Conservation (phyloP, 2,329 filamentous ascomycete species). For the Onygena corvina region DNA sequence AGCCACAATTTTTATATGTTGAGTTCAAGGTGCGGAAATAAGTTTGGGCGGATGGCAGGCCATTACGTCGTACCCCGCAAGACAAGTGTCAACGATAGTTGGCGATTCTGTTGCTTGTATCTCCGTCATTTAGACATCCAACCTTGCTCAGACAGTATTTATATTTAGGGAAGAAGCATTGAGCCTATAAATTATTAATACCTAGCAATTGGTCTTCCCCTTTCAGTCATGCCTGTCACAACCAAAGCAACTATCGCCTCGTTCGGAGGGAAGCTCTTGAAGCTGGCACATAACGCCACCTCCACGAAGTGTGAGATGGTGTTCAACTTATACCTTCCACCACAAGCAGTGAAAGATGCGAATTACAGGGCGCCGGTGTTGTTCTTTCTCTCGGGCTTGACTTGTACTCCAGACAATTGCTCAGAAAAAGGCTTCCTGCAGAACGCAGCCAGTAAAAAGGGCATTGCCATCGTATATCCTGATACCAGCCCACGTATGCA, state of each 20-base stretch:
- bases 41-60: neutral
- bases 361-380: constrained; percentile 65
- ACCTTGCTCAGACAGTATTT: too few relatives aligned
- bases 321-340: constrained; percentile 83
- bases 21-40: too few relatives aligned
- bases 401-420: constrained; percentile 78
- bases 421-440: constrained; percentile 82
- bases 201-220: neutral
- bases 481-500: constrained; percentile 77
- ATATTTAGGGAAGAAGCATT: too few relatives aligned
- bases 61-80: too few relatives aligned
- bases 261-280: constrained; percentile 89
- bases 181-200: too few relatives aligned
- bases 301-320: constrained; percentile 79
- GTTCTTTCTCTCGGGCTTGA: constrained; percentile 86
- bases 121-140: too few relatives aligned
- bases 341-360: constrained; percentile 45
- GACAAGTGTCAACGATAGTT: too few relatives aligned
- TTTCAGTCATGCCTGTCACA: constrained; percentile 63
- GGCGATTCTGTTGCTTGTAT: too few relatives aligned
- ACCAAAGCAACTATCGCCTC: constrained; percentile 79
- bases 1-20: too few relatives aligned
- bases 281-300: constrained; percentile 74
- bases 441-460: constrained; percentile 61
- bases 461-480: constrained; percentile 86